These are phyloP conservation scores for Inonotus hispidus DNA, from an alignment of 1,284 basidiomycete species.

Conservation along the genomic window DNA sequence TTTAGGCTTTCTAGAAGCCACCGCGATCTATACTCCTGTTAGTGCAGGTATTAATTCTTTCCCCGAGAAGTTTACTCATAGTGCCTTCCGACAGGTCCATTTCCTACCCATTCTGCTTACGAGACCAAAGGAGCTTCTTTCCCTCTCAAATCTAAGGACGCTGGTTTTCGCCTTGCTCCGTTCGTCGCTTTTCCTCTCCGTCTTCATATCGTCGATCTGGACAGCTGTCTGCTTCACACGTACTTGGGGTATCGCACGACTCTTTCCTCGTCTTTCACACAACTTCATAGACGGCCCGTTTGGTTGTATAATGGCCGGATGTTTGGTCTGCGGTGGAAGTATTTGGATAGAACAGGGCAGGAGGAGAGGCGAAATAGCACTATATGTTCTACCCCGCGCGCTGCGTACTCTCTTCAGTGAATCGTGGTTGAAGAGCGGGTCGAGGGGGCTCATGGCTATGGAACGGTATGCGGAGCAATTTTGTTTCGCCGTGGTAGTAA, in stretches of 20 bases:
- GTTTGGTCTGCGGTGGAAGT: constrained; percentile 63
- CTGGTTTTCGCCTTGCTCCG: constrained; percentile 47
- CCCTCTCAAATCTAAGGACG: constrained; percentile 33
- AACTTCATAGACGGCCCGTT: constrained; percentile 72
- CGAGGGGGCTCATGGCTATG: constrained; percentile 32
- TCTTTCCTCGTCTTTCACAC: constrained; percentile 62
- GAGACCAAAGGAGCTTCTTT: constrained; percentile 47
- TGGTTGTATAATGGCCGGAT: constrained; percentile 62
- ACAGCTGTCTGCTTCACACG: constrained; percentile 61
- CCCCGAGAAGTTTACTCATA: constrained; percentile 13
- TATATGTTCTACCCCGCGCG: constrained; percentile 71
- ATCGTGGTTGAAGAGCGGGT: constrained; percentile 43
- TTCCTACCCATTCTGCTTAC: constrained; percentile 59
- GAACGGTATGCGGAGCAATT: constrained; percentile 44
- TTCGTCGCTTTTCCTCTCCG: constrained; percentile 65
- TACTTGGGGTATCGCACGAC: constrained; percentile 53
- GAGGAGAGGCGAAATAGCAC: constrained; percentile 68
- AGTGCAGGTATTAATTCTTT: constrained; percentile 23
- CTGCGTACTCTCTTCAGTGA: constrained; percentile 54
- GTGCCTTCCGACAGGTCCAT: constrained; percentile 47
- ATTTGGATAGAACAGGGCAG: constrained; percentile 70
- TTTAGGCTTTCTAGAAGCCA: constrained; percentile 54
- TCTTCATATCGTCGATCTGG: constrained; percentile 68
- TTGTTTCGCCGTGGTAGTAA: constrained; percentile 24
- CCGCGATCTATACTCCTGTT: constrained; percentile 66